These are phyloP conservation scores for Clohesyomyces aquaticus DNA, from an alignment of 495 filamentous ascomycete genomes.

Conservation along the genomic window DNA sequence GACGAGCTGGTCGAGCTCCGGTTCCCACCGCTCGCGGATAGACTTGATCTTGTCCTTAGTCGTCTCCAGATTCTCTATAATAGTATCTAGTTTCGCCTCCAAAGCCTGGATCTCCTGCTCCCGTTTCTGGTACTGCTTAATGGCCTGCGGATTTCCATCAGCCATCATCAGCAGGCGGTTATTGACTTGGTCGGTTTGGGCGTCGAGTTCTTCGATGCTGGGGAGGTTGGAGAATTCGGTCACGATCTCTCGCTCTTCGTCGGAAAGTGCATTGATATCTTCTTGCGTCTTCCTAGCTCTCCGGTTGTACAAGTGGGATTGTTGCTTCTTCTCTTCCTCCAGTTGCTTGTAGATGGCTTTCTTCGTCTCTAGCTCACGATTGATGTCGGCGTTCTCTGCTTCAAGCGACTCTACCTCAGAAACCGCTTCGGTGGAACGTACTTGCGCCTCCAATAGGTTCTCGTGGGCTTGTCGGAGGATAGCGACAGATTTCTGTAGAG, in stretches of 20 bases:
- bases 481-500: slow-evolving; percentile 59
- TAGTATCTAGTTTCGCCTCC: slow-evolving; percentile 52
- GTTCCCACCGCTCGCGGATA: slow-evolving; percentile 74
- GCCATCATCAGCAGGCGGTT: slow-evolving; percentile 78
- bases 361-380: slow-evolving; percentile 56
- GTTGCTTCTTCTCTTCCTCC: slow-evolving; percentile 37
- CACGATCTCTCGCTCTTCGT: slow-evolving; percentile 45
- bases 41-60: slow-evolving; percentile 61
- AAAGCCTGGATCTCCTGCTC: slow-evolving; percentile 60
- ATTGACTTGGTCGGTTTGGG: slow-evolving; percentile 73
- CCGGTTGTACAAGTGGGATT: slow-evolving; percentile 43
- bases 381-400: slow-evolving; percentile 63
- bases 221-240: slow-evolving; percentile 44
- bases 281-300: background rate
- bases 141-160: slow-evolving; percentile 73
- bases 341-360: slow-evolving; percentile 49
- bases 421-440: slow-evolving; percentile 73
- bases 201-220: slow-evolving; percentile 66
- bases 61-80: slow-evolving; percentile 54
- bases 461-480: slow-evolving; percentile 62
- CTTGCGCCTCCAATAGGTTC: slow-evolving; percentile 65
- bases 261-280: slow-evolving; percentile 37
- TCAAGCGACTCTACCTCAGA: slow-evolving; percentile 73
- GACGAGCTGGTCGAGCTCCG: slow-evolving; percentile 75
- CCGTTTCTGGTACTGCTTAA: slow-evolving; percentile 78